Base-by-base conservation (phyloP, 805 yeast species). In the Cyberlindnera maclurae region DNA sequence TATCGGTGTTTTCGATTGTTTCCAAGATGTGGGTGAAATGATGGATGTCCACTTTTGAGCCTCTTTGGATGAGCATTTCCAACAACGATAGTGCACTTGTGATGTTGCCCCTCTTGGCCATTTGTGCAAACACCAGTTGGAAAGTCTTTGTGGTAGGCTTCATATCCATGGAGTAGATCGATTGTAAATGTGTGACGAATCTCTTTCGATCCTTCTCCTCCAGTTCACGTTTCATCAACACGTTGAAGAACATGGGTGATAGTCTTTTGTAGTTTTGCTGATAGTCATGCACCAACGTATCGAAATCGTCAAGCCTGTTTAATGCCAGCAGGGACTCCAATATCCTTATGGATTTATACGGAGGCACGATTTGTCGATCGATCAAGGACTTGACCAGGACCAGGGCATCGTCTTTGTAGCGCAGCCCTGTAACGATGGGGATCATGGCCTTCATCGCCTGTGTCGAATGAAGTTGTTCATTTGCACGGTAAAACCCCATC, bases 51-150 rank as follows among this genome's bases (percentile, higher is more conserved):
- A 46, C 38, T 4, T 27, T 11, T 5, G 29, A 27, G 2, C 29
- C 31, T 8, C 47, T 40, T 16, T 47, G 47, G 4, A 41, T 5
- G 11, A 46, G 15, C 2, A 43, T 39, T 6, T 46, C 50, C 15
- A 52, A 16, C 12, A 51, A 24, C 6, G 44, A 36, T 26, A 50
- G 18, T 3, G 52, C 46, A 6, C 46, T 44, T 4, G 39, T 35
- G 8, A 50, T 40, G 20, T 49, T 50, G n/a, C 55, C 54, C 3
- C 33, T 22, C 26, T 39, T 42, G 5, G 51, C 47, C 28, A 51
- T 44, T 17, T 50, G 51, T 12, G 40, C 33, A 10, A 50, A 41
- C 29, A 53, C 20, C 12, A 46, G 26, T 4, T 34, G 29, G 36
- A 47, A 50, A 1, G 55, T 47, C 13, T 33, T 30, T 1, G 37